phyloP scores from a whole-genome alignment of 75 land plant species.

The Picea sitchensis region DNA sequence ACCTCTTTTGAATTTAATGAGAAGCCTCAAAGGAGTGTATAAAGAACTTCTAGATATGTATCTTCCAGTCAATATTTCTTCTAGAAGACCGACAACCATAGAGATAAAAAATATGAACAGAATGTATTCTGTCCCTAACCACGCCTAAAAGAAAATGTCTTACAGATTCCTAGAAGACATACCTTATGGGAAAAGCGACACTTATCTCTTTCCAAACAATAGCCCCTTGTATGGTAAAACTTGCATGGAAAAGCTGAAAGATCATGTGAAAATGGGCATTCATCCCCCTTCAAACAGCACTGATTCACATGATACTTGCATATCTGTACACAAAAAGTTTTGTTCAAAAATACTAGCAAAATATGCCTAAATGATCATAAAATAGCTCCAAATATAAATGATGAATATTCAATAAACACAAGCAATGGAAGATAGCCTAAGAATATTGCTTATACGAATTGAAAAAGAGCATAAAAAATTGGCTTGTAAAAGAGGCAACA shows the following conservation, averaged over 20 bases:
- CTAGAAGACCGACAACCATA: not conserved
- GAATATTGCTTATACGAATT: no score
- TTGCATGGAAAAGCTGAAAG: slow-evolving; percentile 38
- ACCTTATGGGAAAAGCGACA: slow-evolving; percentile 43
- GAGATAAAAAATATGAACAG: no score
- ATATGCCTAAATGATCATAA: no score
- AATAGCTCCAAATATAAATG: no score
- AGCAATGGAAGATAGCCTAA: no score
- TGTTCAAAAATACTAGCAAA: no score
- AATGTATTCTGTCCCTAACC: not conserved
- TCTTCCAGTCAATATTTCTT: not conserved
- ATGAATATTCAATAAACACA: no score
- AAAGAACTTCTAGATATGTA: not conserved
- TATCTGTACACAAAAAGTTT: not conserved
- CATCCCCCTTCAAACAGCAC: slow-evolving; percentile 44
- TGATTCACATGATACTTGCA: slow-evolving; percentile 34
- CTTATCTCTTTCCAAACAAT: slow-evolving; percentile 26
- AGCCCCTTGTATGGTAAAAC: slow-evolving; percentile 31
- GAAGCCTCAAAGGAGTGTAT: not conserved
- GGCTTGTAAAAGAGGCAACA: not conserved
- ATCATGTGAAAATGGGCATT: slow-evolving; percentile 42
- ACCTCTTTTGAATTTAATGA: no score
- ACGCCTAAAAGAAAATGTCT: not conserved
- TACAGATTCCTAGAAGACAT: not conserved
- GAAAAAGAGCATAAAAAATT: not conserved